Evolutionary conservation across 2,329 filamentous ascomycete genomes (phyloP), one percentile per base, ranked within the genome.

Genomic region (Nannizziopsis arthrosporioides): DNA sequence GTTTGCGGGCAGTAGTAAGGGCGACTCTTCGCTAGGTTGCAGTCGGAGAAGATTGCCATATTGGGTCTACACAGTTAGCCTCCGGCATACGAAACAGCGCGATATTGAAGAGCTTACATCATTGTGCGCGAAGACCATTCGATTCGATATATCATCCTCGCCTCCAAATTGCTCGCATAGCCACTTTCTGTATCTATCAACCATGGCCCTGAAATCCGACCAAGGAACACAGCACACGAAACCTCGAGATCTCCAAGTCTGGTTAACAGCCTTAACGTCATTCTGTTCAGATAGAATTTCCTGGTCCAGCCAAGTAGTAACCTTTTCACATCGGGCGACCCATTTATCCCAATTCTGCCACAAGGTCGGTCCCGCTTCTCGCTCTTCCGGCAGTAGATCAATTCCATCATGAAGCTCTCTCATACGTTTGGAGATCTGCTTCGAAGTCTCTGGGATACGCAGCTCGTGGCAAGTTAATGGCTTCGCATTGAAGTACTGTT

Each of bases 371-470:
- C 92, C 92, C 15, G 75, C 80, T 32, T 84, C 77, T 44, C 81
- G 76, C 66, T 98, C 92, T 32, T 81, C 73, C 1, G 82, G 77
- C 0, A 94, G 74, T 15, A 98, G 72, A 22, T 95, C 88, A 53
- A 98, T 83, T 0, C 92, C 92, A 45, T 94, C 85, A 59, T 98
- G 92, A 32, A 98, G 74, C 65, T 98, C 92, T 53, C 89, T 78
- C 87, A 98, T 94, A 44, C 92, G 85, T 72, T 96, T 96, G 10
- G 92, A 90, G 60, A 98, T 98, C 61, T 94, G 85, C 59, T 78
- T 84, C 31, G 85, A 93, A 0, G 86, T 95, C 43, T 87, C 85
- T 0, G 85, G 78, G 30, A 85, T 78, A 34, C 86, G 82, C 40
- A 98, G 68, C 55, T 94, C 85, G 19, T 77, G 72, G 0, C 83